A percentile compares a stretch with the other conserved stretches of the same genome.
Conservation (phyloP, 2,329 filamentous ascomycete species). For the Claviceps paspali region DNA sequence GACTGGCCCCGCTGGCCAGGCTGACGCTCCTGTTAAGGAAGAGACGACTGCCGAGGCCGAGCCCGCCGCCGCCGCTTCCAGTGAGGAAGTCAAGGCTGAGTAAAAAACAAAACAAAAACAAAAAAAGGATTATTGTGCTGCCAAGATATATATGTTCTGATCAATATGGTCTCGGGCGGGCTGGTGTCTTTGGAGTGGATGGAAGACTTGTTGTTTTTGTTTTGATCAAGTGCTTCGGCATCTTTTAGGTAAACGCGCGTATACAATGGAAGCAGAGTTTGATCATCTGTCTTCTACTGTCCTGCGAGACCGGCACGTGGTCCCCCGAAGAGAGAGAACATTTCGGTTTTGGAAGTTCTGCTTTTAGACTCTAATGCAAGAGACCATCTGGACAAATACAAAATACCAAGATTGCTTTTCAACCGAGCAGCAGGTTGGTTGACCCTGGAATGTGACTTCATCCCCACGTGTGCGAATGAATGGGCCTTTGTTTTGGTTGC, state of each 20-base stretch:
- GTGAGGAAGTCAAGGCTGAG: slow-evolving; percentile 57
- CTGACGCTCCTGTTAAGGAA: slow-evolving; percentile 29
- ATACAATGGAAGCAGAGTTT: slow-evolving; percentile 21
- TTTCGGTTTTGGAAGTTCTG: slow-evolving; percentile 31
- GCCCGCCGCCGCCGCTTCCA: slow-evolving; percentile 37
- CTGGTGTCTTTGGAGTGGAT: slow-evolving; percentile 51
- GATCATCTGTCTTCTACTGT: slow-evolving; percentile 21
- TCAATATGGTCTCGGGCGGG: slow-evolving; percentile 29
- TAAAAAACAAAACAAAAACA: slow-evolving; percentile 23
- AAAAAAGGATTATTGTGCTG: slow-evolving; percentile 11
- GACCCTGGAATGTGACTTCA: no score
- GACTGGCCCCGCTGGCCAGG: slow-evolving; percentile 40
- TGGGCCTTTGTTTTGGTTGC: no score
- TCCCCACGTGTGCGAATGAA: no score
- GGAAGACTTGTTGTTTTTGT: slow-evolving; percentile 43
- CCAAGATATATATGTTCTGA: slow-evolving; percentile 15
- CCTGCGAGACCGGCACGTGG: slow-evolving; percentile 23
- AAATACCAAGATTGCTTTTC: slow-evolving; percentile 34
- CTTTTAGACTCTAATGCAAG: slow-evolving; percentile 39
- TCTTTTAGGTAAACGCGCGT: slow-evolving; percentile 31
- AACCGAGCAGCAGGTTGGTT: slow-evolving; percentile 7
- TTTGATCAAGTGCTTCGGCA: slow-evolving; percentile 32
- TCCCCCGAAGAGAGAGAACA: slow-evolving; percentile 25
- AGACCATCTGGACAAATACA: slow-evolving; percentile 40
- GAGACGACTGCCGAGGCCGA: slow-evolving; percentile 39